phyloP scores from a whole-genome alignment of 192 early-diverging fungal species.

The Umbelopsis vinacea region DNA sequence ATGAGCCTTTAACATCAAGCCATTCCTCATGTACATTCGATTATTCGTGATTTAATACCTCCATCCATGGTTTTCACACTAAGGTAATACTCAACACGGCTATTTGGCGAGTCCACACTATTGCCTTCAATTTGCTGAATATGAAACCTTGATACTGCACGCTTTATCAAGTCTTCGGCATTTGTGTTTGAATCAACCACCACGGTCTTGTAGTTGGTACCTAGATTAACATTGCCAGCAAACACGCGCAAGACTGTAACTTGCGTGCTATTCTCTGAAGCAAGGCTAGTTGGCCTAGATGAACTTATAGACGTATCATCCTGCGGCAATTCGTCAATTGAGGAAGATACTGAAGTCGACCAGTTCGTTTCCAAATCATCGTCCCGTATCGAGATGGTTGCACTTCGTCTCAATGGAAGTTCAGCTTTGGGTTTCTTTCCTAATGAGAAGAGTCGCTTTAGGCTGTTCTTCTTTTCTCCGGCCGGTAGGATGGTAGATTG shows the following conservation, averaged over 20 bases:
- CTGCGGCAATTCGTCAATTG: slow-evolving; percentile 3
- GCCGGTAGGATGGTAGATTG: background rate
- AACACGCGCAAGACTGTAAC: slow-evolving; percentile 56
- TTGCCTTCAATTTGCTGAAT: slow-evolving; percentile 50
- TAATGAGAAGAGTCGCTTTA: slow-evolving; percentile 7
- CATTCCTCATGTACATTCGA: background rate
- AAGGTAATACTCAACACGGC: slow-evolving; percentile 49
- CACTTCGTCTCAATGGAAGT: background rate
- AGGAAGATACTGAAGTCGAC: slow-evolving; percentile 9
- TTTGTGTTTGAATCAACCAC: slow-evolving; percentile 48
- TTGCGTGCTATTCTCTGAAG: slow-evolving; percentile 33
- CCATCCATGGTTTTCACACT: slow-evolving; percentile 56
- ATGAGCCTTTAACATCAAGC: background rate
- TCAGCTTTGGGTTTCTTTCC: background rate
- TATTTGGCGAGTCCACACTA: slow-evolving; percentile 26
- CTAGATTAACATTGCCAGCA: slow-evolving; percentile 61
- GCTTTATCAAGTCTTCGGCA: slow-evolving; percentile 51
- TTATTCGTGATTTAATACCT: slow-evolving; percentile 35
- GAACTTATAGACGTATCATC: slow-evolving; percentile 1
- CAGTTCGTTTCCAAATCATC: slow-evolving; percentile 6
- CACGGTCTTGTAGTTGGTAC: slow-evolving; percentile 58
- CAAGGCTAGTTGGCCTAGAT: background rate
- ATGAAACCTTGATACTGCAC: slow-evolving; percentile 57
- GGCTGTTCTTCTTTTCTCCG: background rate
- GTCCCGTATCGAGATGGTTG: slow-evolving; percentile 2